Evolutionary conservation across 441 rosid genomes (phyloP), one percentile per base, ranked within the genome.

Genomic region (Adansonia gregorii): DNA sequence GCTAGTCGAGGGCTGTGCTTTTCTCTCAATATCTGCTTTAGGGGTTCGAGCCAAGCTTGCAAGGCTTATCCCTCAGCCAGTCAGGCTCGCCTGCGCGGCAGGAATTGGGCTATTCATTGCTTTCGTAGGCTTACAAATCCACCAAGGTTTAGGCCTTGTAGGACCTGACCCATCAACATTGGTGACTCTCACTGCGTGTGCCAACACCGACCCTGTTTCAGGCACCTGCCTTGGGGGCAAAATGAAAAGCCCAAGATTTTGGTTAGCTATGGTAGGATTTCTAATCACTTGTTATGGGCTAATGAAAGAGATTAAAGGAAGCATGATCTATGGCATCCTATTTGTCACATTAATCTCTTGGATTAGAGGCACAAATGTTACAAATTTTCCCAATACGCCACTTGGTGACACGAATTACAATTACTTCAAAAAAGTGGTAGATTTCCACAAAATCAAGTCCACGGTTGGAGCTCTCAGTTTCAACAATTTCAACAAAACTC

Each of bases 61-160:
- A 0, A 85, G 90, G 85, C 80, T 93, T 35, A 87, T 95, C 19
- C 97, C 97, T 31, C 82, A 76, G 0, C 83, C 93, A 0, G 91
- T 91, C 68, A 81, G 97, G 52, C 87, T 89, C 0, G 92, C 91
- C 6, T 90, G 88, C 5, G 94, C 94, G 0, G 97, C 87, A 0
- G 97, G 98, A 6, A 91, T 91, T 4, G 98, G 98, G 49, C 82
- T 95, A 68, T 93, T 95, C 70, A 92, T 94, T 0, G 97, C 99
- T 0, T 95, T 95, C 45, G 88, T 90, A 0, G 99, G 99, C 63
- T 85, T 91, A 6, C 97, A 92, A 41, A 73, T 75, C 82, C 93
- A 93, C 75, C 97, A 91, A 19, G 98, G 98, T 0, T 66, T 92
- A 46, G 97, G 99, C 35, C 94, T 93, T 1, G 75, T 93, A 6